Percentiles rank a stretch among this genome's conserved stretches.
phyloP scores from a whole-genome alignment of 1,284 basidiomycete genomes.

The Tetrapyrgos nigripes region DNA sequence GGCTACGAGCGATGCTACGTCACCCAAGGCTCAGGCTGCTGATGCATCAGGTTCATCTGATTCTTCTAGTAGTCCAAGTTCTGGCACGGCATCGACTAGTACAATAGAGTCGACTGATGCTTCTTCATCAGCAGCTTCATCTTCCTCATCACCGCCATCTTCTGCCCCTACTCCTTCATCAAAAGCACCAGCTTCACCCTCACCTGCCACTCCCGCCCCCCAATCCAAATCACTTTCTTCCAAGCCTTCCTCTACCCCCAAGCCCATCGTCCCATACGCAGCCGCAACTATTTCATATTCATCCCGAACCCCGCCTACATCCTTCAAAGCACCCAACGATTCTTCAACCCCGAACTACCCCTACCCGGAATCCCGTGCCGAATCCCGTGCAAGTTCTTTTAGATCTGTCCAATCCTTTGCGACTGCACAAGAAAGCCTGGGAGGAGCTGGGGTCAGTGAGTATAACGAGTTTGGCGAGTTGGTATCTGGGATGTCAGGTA shows the following conservation, averaged over 20 bases:
- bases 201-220: background rate
- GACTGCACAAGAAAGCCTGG: slow-evolving; percentile 42
- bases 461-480: background rate
- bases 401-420: slow-evolving; percentile 37
- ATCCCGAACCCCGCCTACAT: slow-evolving; percentile 19
- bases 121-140: too few species aligned
- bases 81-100: too few species aligned
- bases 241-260: slow-evolving; percentile 18
- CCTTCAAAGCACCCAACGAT: background rate
- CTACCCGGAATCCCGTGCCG: slow-evolving; percentile 24
- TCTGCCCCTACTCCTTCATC: background rate
- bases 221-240: background rate
- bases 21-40: background rate
- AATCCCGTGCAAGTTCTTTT: slow-evolving; percentile 41
- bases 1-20: background rate
- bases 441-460: slow-evolving; percentile 8
- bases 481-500: background rate
- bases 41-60: too few species aligned
- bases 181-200: background rate
- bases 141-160: too few species aligned
- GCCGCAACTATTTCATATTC: slow-evolving; percentile 25
- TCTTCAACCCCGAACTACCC: background rate
- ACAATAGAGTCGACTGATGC: too few species aligned
- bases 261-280: too few species aligned
- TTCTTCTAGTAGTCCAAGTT: too few species aligned